Evolutionary conservation across 768 basidiomycete genomes (phyloP).

Genomic region (Phaeotremella fagi): DNA sequence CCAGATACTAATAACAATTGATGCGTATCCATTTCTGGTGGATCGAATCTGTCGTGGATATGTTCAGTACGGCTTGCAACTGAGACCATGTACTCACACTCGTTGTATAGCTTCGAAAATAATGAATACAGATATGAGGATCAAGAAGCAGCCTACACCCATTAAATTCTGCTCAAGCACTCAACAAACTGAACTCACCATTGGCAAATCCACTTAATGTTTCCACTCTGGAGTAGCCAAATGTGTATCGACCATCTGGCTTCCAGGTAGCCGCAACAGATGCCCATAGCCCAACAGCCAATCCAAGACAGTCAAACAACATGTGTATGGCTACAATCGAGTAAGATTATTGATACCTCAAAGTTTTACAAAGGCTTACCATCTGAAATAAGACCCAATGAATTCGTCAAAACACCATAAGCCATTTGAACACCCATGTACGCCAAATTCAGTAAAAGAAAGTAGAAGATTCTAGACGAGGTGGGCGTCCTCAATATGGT

Average conservation of each 20-base stretch:
- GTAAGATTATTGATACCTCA: background rate
- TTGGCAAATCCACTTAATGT: conserved; percentile 97
- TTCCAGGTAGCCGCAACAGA: conserved; percentile 98
- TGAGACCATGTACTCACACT: conserved; percentile 71
- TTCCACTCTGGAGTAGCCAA: conserved; percentile 94
- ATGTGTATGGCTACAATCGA: conserved; percentile 84
- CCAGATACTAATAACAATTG: conserved; percentile 85
- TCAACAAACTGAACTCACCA: conserved; percentile 61
- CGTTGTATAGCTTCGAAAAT: conserved; percentile 96
- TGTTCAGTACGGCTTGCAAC: too few species aligned
- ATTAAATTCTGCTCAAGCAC: background rate
- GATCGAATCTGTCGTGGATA: conserved; percentile 63
- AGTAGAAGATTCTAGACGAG: conserved; percentile 93
- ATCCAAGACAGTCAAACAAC: conserved; percentile 98
- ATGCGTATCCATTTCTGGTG: conserved; percentile 91
- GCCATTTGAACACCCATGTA: conserved; percentile 96
- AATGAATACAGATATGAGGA: conserved; percentile 85
- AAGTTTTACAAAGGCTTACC: conserved; percentile 54
- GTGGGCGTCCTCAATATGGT: conserved; percentile 86
- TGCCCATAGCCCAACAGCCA: conserved; percentile 89
- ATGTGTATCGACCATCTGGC: conserved; percentile 88
- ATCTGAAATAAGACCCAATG: conserved; percentile 91
- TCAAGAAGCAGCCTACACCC: conserved; percentile 35
- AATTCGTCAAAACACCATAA: conserved; percentile 90
- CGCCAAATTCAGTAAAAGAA: conserved; percentile 84